These are phyloP conservation scores for Kluyveromyces marxianus DNA, from an alignment of 1,139 yeast genomes.

Conservation along the genomic window DNA sequence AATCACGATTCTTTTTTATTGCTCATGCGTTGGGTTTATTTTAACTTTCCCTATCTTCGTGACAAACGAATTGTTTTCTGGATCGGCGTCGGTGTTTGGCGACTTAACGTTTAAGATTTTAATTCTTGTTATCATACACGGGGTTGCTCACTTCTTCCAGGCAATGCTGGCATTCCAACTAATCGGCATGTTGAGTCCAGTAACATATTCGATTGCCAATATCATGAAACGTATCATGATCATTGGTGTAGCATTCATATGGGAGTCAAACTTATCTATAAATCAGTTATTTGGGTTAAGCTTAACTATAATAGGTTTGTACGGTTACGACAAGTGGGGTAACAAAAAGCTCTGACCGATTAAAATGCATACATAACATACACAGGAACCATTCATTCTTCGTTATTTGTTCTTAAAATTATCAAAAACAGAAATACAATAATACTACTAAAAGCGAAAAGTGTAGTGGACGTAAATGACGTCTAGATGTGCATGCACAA, in stretches of 20 bases:
- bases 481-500: no score
- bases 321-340: slow-evolving; percentile 77
- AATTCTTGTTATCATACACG: slow-evolving; percentile 48
- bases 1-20: slow-evolving; percentile 72
- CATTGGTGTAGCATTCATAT: slow-evolving; percentile 67
- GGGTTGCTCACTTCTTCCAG: slow-evolving; percentile 76
- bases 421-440: no score
- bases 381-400: no score
- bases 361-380: neutral
- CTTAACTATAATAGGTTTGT: slow-evolving; percentile 59
- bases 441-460: no score
- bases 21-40: slow-evolving; percentile 72
- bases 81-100: slow-evolving; percentile 12
- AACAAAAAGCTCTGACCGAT: no score
- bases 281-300: slow-evolving; percentile 63
- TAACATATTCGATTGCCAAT: slow-evolving; percentile 86
- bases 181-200: slow-evolving; percentile 77
- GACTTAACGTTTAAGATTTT: slow-evolving; percentile 34
- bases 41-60: slow-evolving; percentile 76
- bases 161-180: slow-evolving; percentile 84
- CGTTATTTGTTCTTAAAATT: no score
- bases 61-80: slow-evolving; percentile 31
- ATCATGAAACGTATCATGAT: slow-evolving; percentile 82
- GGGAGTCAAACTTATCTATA: slow-evolving; percentile 58
- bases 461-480: no score